Conservation (phyloP, 2,329 filamentous ascomycete species). For the Talaromyces verruculosus region DNA sequence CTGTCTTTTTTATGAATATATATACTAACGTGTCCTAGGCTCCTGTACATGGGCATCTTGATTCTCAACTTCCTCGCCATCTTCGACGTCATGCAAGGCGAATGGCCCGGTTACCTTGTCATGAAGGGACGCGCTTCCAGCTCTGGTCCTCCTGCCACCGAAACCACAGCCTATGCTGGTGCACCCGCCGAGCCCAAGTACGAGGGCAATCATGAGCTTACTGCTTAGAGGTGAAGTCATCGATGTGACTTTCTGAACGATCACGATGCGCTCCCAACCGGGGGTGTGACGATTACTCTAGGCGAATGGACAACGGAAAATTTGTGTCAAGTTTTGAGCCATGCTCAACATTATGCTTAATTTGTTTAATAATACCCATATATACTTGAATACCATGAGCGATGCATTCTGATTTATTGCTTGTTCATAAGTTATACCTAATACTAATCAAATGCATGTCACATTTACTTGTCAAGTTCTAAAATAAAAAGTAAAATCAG, state of each 20-base stretch:
- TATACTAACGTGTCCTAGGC: constrained; percentile 23
- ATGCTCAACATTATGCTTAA: too few relatives aligned
- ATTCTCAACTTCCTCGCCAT: constrained; percentile 32
- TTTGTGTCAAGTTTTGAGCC: background rate
- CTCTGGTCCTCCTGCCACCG: background rate
- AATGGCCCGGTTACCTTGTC: constrained; percentile 29
- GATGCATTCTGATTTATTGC: background rate
- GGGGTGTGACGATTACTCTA: background rate
- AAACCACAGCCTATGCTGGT: constrained; percentile 12
- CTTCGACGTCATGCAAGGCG: constrained; percentile 30
- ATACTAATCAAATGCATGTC: background rate
- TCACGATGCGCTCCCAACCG: background rate
- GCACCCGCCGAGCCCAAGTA: constrained; percentile 21
- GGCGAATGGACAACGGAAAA: background rate
- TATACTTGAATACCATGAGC: constrained; percentile 13
- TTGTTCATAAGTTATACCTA: background rate
- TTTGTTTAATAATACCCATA: constrained; percentile 15
- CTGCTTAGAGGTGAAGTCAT: constrained; percentile 14
- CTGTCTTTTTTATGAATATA: background rate
- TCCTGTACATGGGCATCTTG: constrained; percentile 32
- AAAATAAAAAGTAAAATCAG: background rate
- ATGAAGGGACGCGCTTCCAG: constrained; percentile 9
- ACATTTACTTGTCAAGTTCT: background rate
- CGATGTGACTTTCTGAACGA: background rate
- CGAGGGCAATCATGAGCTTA: constrained; percentile 19